Evolutionary conservation across 1,139 yeast genomes (phyloP), one percentile per base, ranked within the genome.

Genomic region (Saccharomyces pastorianus): DNA sequence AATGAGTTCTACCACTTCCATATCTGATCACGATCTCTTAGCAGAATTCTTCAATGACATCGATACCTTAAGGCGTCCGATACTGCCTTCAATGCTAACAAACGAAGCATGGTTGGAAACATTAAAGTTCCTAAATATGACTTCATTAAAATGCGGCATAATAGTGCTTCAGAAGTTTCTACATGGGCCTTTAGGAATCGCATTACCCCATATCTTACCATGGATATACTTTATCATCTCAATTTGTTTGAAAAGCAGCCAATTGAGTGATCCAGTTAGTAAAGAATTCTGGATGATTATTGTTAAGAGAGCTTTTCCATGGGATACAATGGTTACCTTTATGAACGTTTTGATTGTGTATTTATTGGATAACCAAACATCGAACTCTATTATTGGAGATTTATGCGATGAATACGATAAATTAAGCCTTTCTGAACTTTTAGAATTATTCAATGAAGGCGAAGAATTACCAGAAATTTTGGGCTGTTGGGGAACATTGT

Each of bases 401-500:
- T 50, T 66, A 6, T 61, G 65, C 50, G 54, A 58, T 23, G 51
- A 59, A 29, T 65, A 61, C 49, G 55, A 59, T 14, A 47, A 54
- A 8, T 57, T 61, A 56, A 51, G 55, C 27, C 54, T 67, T 17
- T 62, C 57, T 6, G 71, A 71, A 44, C 72, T 75, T 51, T 64
- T 82, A 17, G 61, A 67, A 4, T 65, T 73, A 58, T 83, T 82
- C 64, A 76, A 80, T 56, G 74, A 76, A 46, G 76, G 81, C 64
- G 93, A 85, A 67, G 78, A 75, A 49, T 71, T 86, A 52, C 82
- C 87, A 46, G 95, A 86, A 69, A 87, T 83, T 29, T 85, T 91
- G 90, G 83, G 83, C 65, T 83, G 90, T 64, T 85, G 93, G 90
- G 95, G 95, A 2, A 81, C 90, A 0, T 70, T 86, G 47, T 86